Evolutionary conservation across 2,329 filamentous ascomycete genomes (phyloP).

Genomic region (Calonectria pseudoreteaudii): DNA sequence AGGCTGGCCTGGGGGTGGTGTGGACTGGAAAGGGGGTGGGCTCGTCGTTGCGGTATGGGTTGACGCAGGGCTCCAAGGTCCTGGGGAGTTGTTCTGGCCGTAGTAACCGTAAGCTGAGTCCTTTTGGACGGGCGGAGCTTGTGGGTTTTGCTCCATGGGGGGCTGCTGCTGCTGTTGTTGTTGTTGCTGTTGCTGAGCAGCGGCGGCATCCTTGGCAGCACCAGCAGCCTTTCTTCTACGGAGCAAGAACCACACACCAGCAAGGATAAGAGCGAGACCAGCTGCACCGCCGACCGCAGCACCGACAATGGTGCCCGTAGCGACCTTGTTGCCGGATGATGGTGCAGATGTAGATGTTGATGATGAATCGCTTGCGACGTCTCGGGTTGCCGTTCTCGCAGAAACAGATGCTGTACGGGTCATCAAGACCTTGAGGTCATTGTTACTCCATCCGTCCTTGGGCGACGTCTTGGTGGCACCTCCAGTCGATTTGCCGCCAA

Average conservation of each 20-base stretch:
- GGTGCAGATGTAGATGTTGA: background rate
- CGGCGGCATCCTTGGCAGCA: constrained; percentile 2
- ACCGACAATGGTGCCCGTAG: constrained; percentile 56
- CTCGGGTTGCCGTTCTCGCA: constrained; percentile 63
- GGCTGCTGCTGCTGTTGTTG: constrained; percentile 28
- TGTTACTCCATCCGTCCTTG: constrained; percentile 58
- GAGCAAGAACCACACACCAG: constrained; percentile 47
- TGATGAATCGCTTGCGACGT: constrained; percentile 38
- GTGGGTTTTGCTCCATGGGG: background rate
- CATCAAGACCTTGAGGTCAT: constrained; percentile 66
- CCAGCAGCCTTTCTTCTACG: constrained; percentile 35
- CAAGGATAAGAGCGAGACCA: constrained; percentile 42
- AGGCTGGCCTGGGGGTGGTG: constrained; percentile 5
- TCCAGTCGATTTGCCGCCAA: constrained; percentile 63
- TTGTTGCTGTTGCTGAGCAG: constrained; percentile 31
- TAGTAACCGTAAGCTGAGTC: constrained; percentile 37
- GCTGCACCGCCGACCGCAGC: constrained; percentile 55
- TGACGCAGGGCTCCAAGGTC: constrained; percentile 43
- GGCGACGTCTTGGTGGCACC: constrained; percentile 66
- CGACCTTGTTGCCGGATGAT: constrained; percentile 22
- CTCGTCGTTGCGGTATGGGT: constrained; percentile 34
- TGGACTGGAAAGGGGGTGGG: constrained; percentile 29
- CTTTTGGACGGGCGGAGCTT: constrained; percentile 22
- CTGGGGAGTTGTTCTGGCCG: constrained; percentile 34
- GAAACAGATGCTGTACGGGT: constrained; percentile 54